Conservation (phyloP, 2,329 filamentous ascomycete genomes). For the Hypoxylon sp. region DNA sequence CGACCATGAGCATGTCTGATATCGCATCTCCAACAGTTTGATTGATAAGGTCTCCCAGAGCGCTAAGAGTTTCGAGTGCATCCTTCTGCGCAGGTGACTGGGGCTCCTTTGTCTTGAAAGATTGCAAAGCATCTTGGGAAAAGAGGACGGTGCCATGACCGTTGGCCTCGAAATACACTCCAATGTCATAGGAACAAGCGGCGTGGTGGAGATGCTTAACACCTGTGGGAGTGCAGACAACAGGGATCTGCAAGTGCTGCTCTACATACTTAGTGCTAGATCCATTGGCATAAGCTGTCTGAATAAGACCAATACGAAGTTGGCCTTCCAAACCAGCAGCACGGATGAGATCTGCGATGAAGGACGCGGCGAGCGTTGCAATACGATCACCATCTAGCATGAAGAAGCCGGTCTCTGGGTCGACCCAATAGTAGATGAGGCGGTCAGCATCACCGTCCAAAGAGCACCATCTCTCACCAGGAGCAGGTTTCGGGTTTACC, state of each 20-base stretch:
- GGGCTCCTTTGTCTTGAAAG: slow-evolving; percentile 84
- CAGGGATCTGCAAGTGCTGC: slow-evolving; percentile 87
- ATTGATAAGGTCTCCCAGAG: slow-evolving; percentile 93
- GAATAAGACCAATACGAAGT: slow-evolving; percentile 92
- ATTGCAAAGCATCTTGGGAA: slow-evolving; percentile 83
- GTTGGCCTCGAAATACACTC: slow-evolving; percentile 99
- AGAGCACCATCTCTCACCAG: slow-evolving; percentile 86
- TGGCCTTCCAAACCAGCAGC: slow-evolving; percentile 84
- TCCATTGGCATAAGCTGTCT: slow-evolving; percentile 98
- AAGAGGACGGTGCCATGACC: slow-evolving; percentile 98
- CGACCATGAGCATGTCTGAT: slow-evolving; percentile 95
- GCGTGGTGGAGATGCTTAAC: slow-evolving; percentile 98
- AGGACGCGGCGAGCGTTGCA: slow-evolving; percentile 91
- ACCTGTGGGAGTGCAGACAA: slow-evolving; percentile 93
- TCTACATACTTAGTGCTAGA: slow-evolving; percentile 93
- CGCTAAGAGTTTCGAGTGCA: slow-evolving; percentile 86
- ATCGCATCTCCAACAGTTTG: slow-evolving; percentile 97
- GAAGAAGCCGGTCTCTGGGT: slow-evolving; percentile 85
- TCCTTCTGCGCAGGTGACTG: slow-evolving; percentile 93
- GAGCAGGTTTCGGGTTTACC: slow-evolving; percentile 81
- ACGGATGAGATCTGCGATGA: slow-evolving; percentile 89
- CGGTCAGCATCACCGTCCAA: slow-evolving; percentile 96
- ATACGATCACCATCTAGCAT: slow-evolving; percentile 98
- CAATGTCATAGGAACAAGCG: slow-evolving; percentile 94
- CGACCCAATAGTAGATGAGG: slow-evolving; percentile 93